phyloP scores from a whole-genome alignment of 768 basidiomycete genomes.

The Panaeolus cyanescens region DNA sequence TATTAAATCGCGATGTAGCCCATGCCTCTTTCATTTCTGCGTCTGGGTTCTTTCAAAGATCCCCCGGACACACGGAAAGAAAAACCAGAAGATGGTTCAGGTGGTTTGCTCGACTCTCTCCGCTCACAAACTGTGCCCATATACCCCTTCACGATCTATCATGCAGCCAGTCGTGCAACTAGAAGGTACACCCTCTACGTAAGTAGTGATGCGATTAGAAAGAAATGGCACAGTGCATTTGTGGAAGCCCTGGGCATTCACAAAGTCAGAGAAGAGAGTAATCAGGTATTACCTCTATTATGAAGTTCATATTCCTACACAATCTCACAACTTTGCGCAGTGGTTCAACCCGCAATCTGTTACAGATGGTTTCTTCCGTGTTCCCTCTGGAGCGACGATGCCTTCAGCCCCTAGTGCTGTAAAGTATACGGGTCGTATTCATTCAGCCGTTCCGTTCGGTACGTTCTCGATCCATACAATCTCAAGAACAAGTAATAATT shows the following conservation, averaged over 20 bases:
- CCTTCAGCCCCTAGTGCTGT: slow-evolving; percentile 25
- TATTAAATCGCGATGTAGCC: slow-evolving; percentile 49
- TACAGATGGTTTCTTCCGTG: slow-evolving; percentile 64
- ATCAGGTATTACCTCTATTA: slow-evolving; percentile 50
- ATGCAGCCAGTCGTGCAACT: slow-evolving; percentile 54
- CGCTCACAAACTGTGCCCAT: slow-evolving; percentile 54
- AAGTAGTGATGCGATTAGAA: slow-evolving; percentile 52
- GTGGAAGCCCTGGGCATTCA: slow-evolving; percentile 65
- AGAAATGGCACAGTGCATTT: slow-evolving; percentile 64
- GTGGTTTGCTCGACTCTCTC: slow-evolving; percentile 55
- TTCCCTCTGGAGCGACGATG: slow-evolving; percentile 32
- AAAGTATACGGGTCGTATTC: slow-evolving; percentile 59
- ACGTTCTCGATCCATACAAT: slow-evolving; percentile 20
- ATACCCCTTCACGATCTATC: slow-evolving; percentile 80
- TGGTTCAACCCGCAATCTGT: slow-evolving; percentile 65
- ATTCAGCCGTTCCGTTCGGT: slow-evolving; percentile 68
- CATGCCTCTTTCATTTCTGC: slow-evolving; percentile 78
- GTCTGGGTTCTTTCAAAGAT: slow-evolving; percentile 62
- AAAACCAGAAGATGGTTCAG: slow-evolving; percentile 48
- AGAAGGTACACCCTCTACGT: slow-evolving; percentile 79
- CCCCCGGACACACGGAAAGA: slow-evolving; percentile 67
- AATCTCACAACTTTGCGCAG: slow-evolving; percentile 35
- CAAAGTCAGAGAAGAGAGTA: slow-evolving; percentile 66
- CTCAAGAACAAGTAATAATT: neutral
- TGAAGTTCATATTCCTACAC: no score